Base-by-base conservation (phyloP, 768 basidiomycete species). In the Lactarius trivialis region DNA sequence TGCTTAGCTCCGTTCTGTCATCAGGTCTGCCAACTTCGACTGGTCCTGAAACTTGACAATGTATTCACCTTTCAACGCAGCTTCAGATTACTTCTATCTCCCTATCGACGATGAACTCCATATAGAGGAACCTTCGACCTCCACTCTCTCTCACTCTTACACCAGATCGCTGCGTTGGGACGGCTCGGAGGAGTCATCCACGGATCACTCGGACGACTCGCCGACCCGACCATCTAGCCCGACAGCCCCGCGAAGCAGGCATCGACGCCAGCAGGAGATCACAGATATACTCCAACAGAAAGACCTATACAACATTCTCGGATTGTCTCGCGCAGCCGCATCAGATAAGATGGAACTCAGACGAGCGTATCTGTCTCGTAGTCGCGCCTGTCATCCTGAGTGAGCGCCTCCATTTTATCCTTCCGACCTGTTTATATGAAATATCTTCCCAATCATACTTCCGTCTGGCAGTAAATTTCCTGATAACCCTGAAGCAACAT, bases 381-480 rank as follows among this genome's bases (percentile, higher is more conserved):
- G 89, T 71, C 81, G 79, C 66, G 80, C 83, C 8, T 93, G 91
- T 66, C 92, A 93, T 69, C 92, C 92, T 75, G 92, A 94, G 92
- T 93, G 61, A 65, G 89, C 80, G 57, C 21, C 36, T 33, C 49
- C 19, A 36, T n/a, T 24, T 17, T 7, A 17, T 53, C 24, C 39
- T 39, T 49, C 43, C 11, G 21, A 36, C 19, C 51, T 21, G 14
- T 39, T 24, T 14, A 7, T 55, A 17, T 41, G 55, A 36, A 37
- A 19, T 26, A 3, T 33, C 15, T 39, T 63, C 21, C 26, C 55
- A 28, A n/a, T 14, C 43, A 11, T 9, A 1, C 26, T 28, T 50
- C 24, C 34, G 33, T 14, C 12, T 14, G 2, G 12, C 59, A 93
- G 92, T 71, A 93, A 93, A 76, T 93, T 89, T 66, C 89, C 89